Conservation (phyloP, 1,284 basidiomycete genomes). For the Naganishia sp. region DNA sequence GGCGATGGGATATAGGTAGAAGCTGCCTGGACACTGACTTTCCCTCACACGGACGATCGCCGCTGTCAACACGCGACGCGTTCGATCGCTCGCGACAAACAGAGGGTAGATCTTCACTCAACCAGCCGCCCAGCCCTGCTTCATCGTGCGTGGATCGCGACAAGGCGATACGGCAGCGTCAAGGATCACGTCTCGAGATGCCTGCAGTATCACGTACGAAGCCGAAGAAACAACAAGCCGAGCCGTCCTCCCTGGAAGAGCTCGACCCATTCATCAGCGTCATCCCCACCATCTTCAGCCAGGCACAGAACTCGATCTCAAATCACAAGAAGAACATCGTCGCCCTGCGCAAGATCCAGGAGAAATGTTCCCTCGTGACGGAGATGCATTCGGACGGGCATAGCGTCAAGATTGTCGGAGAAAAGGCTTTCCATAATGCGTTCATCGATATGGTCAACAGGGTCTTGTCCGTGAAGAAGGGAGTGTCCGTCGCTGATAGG, state of each 20-base stretch:
- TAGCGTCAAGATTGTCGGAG: constrained; percentile 68
- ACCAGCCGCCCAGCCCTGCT: neutral
- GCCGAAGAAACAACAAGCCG: neutral
- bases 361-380: constrained; percentile 63
- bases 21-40: constrained; percentile 10
- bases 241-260: constrained; percentile 18
- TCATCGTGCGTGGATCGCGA: neutral
- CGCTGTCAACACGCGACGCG: constrained; percentile 22
- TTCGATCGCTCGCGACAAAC: neutral
- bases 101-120: constrained; percentile 11
- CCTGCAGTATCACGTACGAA: constrained; percentile 1
- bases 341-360: constrained; percentile 78
- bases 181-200: constrained; percentile 2
- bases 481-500: constrained; percentile 73
- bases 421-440: constrained; percentile 73
- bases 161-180: too few species aligned
- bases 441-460: constrained; percentile 73
- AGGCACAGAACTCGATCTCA: constrained; percentile 77
- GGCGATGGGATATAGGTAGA: neutral
- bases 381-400: constrained; percentile 59
- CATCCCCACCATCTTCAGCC: constrained; percentile 69
- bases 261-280: constrained; percentile 40
- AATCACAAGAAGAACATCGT: constrained; percentile 92
- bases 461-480: constrained; percentile 80
- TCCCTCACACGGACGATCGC: neutral